These are phyloP conservation scores for Pseudocercospora musae DNA, from an alignment of 2,329 filamentous ascomycete genomes.

Conservation along the genomic window DNA sequence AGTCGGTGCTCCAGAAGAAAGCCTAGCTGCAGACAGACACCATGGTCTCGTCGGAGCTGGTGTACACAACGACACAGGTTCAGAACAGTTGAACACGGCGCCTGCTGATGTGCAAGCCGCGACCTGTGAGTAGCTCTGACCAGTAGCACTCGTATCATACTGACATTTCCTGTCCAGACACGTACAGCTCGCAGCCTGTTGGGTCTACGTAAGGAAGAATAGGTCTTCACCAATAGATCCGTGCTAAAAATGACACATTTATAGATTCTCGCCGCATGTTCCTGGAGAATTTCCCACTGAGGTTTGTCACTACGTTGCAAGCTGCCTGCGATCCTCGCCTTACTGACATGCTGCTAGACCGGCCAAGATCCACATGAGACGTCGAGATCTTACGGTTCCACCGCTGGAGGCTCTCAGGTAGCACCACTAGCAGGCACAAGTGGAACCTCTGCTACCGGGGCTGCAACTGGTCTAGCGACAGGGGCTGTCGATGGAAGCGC, in stretches of 20 bases:
- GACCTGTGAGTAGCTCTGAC: slow-evolving; percentile 14
- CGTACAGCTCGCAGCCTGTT: slow-evolving; percentile 26
- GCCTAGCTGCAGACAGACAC: not conserved
- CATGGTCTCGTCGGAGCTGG: slow-evolving; percentile 11
- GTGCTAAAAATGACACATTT: not conserved
- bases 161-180: slow-evolving; percentile 9
- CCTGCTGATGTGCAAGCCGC: slow-evolving; percentile 24
- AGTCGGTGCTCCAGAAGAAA: slow-evolving; percentile 15
- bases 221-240: not conserved
- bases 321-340: not conserved
- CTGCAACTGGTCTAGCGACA: not conserved
- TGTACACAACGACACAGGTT: slow-evolving; percentile 6
- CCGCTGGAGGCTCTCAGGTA: not conserved
- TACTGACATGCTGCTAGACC: not conserved
- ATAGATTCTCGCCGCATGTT: slow-evolving; percentile 37
- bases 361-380: slow-evolving; percentile 12
- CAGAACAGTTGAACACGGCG: slow-evolving; percentile 16
- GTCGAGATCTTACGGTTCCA: not conserved
- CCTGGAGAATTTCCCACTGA: slow-evolving; percentile 33
- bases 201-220: not conserved
- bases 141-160: not conserved
- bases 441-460: not conserved
- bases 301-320: not conserved
- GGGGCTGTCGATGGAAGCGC: not conserved
- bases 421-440: not conserved